Conservation (phyloP, 495 filamentous ascomycete species). For the Xylaria bambusicola region DNA sequence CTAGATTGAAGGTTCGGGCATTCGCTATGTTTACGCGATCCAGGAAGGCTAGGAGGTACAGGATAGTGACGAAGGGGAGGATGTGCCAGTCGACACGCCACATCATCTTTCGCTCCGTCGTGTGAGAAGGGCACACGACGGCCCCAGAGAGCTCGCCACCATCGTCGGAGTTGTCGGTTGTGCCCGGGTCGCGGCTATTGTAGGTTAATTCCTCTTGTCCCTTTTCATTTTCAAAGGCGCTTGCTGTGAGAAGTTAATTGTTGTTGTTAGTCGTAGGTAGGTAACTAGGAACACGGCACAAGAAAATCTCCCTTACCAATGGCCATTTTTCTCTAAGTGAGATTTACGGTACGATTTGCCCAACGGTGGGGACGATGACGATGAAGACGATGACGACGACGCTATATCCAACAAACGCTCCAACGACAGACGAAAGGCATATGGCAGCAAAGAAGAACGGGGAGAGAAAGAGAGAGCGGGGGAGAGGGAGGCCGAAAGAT, state of each 20-base stretch:
- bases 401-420: no score
- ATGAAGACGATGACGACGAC: no score
- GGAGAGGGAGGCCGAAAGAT: not conserved
- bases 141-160: slow-evolving; percentile 35
- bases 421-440: no score
- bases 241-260: not conserved
- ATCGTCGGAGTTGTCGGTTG: slow-evolving; percentile 27
- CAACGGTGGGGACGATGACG: no score
- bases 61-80: slow-evolving; percentile 76
- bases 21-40: slow-evolving; percentile 79
- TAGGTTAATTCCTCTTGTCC: slow-evolving; percentile 9
- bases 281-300: not conserved
- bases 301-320: not conserved
- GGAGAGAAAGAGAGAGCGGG: not conserved
- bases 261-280: not conserved
- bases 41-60: slow-evolving; percentile 86
- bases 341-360: no score
- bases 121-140: slow-evolving; percentile 57
- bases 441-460: no score
- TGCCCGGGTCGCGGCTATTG: slow-evolving; percentile 24
- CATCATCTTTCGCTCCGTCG: slow-evolving; percentile 72
- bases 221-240: slow-evolving; percentile 28
- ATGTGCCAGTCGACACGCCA: slow-evolving; percentile 78
- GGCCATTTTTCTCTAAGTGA: no score
- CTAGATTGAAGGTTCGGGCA: slow-evolving; percentile 63